Evolutionary conservation across 768 basidiomycete species (phyloP), one percentile per base, ranked within the genome.

Genomic region (Lentinula lateritia): DNA sequence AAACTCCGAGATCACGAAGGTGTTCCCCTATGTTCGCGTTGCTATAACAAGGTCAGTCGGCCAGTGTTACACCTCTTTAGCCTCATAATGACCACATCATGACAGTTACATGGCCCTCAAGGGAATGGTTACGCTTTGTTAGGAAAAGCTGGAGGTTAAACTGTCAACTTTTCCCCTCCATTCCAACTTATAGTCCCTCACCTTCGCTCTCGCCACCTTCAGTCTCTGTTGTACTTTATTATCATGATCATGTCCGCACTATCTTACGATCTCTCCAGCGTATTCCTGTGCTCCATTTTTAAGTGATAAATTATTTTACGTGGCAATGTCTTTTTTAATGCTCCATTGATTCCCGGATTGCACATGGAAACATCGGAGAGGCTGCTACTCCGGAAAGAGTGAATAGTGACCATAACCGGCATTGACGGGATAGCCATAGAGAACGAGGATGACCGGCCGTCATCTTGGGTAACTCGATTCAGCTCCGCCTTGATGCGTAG

Each of bases 1-100:
- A 81, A 84, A 20, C 71, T 93, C 60, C 82, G 88, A 32, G 91
- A 93, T 70, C 88, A 88, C 67, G 89, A 90, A 50, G 91, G 87
- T 1, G 78, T 82, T 12, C 88, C 89, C 12, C 76, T 84, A 41
- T 93, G 91, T 64, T 79, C 82, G 61, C 78, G 84, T 50, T 93
- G 91, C 69, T 90, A 93, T 65, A 79, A 80, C 62, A 92, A 90
- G 84, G 83, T 76, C 38, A 23, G 73, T 54, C 66, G 35, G 20
- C 39, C 50, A 36, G 62, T 28, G 48, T 45, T 41, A 18, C 9
- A 18, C 9, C 23, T 20, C 41, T 8, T 36, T 13, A 28, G 34
- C n/a, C 5, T 58, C 12, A 46, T 59, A 3, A 6, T 56, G 18
- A 56, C 54, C 23, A 32, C 48, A 7, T 56, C 35, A 56, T 42